Percentiles rank a stretch among this genome's conserved stretches.
These are phyloP conservation scores for Aspergillus terreus DNA, from an alignment of 2,329 filamentous ascomycete species.

Conservation along the genomic window DNA sequence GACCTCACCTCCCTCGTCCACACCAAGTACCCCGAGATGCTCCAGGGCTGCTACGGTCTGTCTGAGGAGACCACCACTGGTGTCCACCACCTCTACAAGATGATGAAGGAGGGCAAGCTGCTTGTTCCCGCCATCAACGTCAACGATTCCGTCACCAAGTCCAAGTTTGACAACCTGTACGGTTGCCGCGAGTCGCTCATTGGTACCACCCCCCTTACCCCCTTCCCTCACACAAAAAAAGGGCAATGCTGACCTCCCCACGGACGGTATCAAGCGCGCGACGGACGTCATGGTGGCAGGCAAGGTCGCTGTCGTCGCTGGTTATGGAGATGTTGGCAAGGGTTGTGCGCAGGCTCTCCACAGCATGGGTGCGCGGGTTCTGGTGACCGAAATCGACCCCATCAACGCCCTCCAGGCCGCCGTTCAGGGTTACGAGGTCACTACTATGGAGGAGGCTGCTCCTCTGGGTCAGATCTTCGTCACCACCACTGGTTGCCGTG, in stretches of 20 bases:
- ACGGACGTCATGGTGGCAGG: conserved; percentile 99
- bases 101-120: conserved; percentile 87
- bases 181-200: conserved; percentile 98
- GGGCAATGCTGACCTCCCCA: too few relatives aligned
- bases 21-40: conserved; percentile 97
- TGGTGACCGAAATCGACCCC: conserved; percentile 95
- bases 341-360: conserved; percentile 93
- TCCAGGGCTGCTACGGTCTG: conserved; percentile 96
- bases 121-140: conserved; percentile 97
- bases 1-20: conserved; percentile 95
- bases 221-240: too few relatives aligned
- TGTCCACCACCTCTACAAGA: conserved; percentile 98
- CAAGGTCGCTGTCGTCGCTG: conserved; percentile 96
- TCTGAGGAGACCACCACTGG: conserved; percentile 99
- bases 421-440: conserved; percentile 94
- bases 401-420: conserved; percentile 99
- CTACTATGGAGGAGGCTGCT: conserved; percentile 96
- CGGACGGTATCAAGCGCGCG: conserved; percentile 95
- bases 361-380: conserved; percentile 94
- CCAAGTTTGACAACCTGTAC: conserved; percentile 99
- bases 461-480: conserved; percentile 92
- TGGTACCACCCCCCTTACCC: conserved; percentile 32
- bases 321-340: conserved; percentile 99
- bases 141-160: conserved; percentile 99
- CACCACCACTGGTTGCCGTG: conserved; percentile 97